Conservation (phyloP, 2,329 filamentous ascomycete species). For the Colletotrichum neosansevieriae region DNA sequence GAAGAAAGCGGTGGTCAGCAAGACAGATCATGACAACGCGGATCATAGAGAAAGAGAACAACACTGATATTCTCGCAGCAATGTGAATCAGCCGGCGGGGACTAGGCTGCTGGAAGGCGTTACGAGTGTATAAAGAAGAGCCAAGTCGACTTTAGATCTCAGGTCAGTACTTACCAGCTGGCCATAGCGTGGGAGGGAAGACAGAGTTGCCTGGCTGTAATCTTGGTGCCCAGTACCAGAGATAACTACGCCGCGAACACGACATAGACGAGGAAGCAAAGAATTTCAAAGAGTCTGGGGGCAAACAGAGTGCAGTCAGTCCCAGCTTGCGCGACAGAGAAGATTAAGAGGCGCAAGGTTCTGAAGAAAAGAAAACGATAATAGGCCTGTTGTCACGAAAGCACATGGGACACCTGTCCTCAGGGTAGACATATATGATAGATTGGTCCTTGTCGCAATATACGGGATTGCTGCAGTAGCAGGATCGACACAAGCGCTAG, state of each 20-base stretch:
- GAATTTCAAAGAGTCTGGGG: not conserved
- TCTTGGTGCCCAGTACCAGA: not conserved
- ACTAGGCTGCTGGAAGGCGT: not conserved
- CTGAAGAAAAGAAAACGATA: not conserved
- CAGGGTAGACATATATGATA: not conserved
- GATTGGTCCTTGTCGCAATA: not conserved
- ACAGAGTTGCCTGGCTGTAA: not conserved
- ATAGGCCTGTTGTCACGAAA: not conserved
- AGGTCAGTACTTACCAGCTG: not conserved
- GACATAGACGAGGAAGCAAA: not conserved
- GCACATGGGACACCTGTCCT: not conserved
- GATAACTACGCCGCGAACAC: not conserved
- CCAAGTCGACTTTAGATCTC: not conserved
- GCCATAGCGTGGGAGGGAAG: not conserved
- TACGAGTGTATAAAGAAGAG: not conserved
- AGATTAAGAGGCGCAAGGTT: not conserved
- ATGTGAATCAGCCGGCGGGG: not conserved
- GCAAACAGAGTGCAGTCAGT: not conserved
- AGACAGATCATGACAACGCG: not conserved
- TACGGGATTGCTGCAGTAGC: not conserved
- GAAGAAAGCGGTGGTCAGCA: not conserved
- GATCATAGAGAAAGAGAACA: not conserved
- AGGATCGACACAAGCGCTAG: slow-evolving; percentile 1
- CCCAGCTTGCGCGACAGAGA: not conserved
- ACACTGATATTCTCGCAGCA: not conserved